Base-by-base conservation (phyloP, 257 asterid genomes). In the Ehretia macrophylla region DNA sequence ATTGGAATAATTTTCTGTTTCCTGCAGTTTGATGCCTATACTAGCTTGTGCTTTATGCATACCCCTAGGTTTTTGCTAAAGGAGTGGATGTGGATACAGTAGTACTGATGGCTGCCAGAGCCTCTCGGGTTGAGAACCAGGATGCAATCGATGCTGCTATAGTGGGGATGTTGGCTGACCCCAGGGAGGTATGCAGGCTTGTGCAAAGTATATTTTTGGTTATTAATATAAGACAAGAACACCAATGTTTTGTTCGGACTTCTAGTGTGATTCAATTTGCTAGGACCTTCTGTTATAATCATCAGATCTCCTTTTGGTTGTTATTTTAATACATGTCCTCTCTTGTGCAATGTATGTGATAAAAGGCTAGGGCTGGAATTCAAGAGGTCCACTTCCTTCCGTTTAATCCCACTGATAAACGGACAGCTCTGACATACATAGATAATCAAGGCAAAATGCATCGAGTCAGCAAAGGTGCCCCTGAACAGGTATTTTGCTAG, bases 91-190 rank as follows among this genome's bases (percentile, higher is more conserved):
- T 70, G 32, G 91, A 84, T 54, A 79, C 89, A 38, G 87, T 89
- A 66, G 83, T 84, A 66, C 65, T 89, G 49, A 86, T 89, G 94
- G 97, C 97, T 65, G 97, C 97, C 42, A 83, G 81, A 59, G 97
- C 94, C 67, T 86, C 97, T 50, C 83, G 95, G 21, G 20, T 72
- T 54, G 97, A 89, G 78, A 86, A 89, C 63, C 95, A 86, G 71
- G 95, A 86, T 68, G 92, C 92, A 22, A 86, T 86, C 40, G 95
- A 86, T 76, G 79, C 85, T 56, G 92, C 92, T 63, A 83, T 86
- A 51, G 91, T 86, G 16, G 88, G 88, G 60, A 81, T 79, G 84
- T 66, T 86, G 72, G 82, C 87, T 19, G 88, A 86, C 67, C 92
- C 91, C 42, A 83, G 73, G 67, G 95, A 86, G 86, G 92, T 83